phyloP scores from a whole-genome alignment of 345 rosid genomes.

The Eutrema japonicum region DNA sequence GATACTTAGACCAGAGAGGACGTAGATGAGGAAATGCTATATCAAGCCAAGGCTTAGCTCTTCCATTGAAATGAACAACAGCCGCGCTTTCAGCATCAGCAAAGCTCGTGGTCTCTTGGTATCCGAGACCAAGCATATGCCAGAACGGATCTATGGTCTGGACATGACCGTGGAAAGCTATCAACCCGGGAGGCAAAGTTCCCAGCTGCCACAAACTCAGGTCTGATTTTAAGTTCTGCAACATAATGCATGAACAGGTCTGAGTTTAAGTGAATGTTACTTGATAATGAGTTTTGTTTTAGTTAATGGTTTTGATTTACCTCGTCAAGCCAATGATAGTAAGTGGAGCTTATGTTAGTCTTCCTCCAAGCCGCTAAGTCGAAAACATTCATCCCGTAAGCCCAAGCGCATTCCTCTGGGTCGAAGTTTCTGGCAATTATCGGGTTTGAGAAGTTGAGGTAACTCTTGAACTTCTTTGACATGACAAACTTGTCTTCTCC shows the following conservation, averaged over 20 bases:
- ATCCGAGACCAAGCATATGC: slow-evolving; percentile 98
- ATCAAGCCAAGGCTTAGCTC: slow-evolving; percentile 99
- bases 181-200: slow-evolving; percentile 88
- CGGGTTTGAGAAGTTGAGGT: slow-evolving; percentile 91
- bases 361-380: slow-evolving; percentile 91
- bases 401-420: slow-evolving; percentile 95
- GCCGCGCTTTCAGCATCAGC: slow-evolving; percentile 75
- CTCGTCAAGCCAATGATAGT: slow-evolving; percentile 90
- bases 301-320: slow-evolving; percentile 47
- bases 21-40: slow-evolving; percentile 85
- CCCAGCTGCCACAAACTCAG: slow-evolving; percentile 98
- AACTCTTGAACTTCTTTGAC: slow-evolving; percentile 87
- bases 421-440: slow-evolving; percentile 61
- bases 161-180: slow-evolving; percentile 92
- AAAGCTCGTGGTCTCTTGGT: slow-evolving; percentile 78
- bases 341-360: slow-evolving; percentile 83
- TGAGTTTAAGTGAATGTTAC: slow-evolving; percentile 3
- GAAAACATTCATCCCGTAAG: slow-evolving; percentile 95
- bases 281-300: background rate
- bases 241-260: background rate
- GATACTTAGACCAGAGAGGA: slow-evolving; percentile 82
- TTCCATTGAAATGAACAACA: slow-evolving; percentile 91
- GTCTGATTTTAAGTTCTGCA: slow-evolving; percentile 94
- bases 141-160: slow-evolving; percentile 89
- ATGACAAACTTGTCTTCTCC: slow-evolving; percentile 84